Evolutionary conservation across 108 stramenopile species (phyloP).

Genomic region (Stephanodiscus minutulus): DNA sequence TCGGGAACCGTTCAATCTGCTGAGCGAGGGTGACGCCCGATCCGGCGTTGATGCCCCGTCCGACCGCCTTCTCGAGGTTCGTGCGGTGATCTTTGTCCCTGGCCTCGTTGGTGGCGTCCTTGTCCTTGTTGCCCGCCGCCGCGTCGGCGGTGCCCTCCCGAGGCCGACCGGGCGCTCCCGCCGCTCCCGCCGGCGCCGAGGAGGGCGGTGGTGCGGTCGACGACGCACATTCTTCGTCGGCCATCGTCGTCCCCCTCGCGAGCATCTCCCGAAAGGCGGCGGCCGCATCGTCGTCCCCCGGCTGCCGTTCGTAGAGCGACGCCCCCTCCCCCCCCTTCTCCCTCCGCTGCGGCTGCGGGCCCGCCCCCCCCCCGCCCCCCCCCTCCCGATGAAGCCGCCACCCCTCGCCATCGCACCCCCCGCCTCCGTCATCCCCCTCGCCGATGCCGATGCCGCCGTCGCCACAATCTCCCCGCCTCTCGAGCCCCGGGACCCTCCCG

Average conservation of each 20-base stretch:
- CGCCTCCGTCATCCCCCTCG: background rate
- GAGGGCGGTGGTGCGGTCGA: background rate
- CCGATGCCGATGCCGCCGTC: background rate
- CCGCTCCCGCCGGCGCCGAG: background rate
- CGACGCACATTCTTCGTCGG: background rate
- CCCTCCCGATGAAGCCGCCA: slow-evolving; percentile 12
- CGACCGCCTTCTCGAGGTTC: slow-evolving; percentile 79
- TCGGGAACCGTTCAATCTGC: slow-evolving; percentile 81
- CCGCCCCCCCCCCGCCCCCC: slow-evolving; percentile 4
- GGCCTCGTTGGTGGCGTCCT: slow-evolving; percentile 12
- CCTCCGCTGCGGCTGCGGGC: background rate
- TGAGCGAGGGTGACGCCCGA: slow-evolving; percentile 62
- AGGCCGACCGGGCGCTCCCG: background rate
- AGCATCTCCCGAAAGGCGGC: slow-evolving; percentile 83
- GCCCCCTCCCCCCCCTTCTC: slow-evolving; percentile 1
- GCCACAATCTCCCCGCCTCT: slow-evolving; percentile 13
- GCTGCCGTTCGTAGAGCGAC: slow-evolving; percentile 51
- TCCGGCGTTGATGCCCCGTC: slow-evolving; percentile 55
- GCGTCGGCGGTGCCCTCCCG: slow-evolving; percentile 4
- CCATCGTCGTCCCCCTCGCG: slow-evolving; percentile 32
- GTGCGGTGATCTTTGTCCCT: slow-evolving; percentile 34
- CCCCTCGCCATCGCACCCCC: slow-evolving; percentile 10
- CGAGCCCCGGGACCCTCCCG: slow-evolving; percentile 64
- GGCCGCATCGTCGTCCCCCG: slow-evolving; percentile 84
- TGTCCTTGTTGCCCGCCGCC: no score